phyloP scores from a whole-genome alignment of 1,284 basidiomycete species.

The Moesziomyces sp. region DNA sequence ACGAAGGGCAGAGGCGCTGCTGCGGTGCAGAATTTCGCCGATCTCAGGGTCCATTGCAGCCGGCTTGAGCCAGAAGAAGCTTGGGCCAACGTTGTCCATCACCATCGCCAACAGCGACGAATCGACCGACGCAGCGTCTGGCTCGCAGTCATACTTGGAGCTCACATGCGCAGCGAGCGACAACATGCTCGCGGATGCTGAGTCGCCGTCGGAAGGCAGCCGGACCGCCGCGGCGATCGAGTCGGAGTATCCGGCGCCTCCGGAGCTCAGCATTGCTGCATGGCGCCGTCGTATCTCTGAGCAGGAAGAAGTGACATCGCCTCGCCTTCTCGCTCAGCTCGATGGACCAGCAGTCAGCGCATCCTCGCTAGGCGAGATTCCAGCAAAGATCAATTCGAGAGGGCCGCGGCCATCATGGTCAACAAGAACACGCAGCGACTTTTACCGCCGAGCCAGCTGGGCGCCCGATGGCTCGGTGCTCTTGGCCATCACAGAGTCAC shows the following conservation, averaged over 20 bases:
- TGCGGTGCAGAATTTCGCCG: background rate
- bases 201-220: background rate
- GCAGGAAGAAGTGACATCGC: background rate
- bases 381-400: no score
- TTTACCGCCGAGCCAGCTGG: constrained; percentile 42
- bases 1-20: background rate
- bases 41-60: background rate
- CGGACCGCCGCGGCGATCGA: constrained; percentile 3
- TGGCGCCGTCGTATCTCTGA: constrained; percentile 6
- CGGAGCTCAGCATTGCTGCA: constrained; percentile 17
- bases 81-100: no score
- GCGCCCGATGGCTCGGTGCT: constrained; percentile 51
- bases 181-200: constrained; percentile 8
- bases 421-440: constrained; percentile 5
- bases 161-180: background rate
- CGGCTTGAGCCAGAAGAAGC: no score
- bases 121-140: background rate
- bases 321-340: constrained; percentile 3
- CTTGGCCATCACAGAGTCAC: constrained; percentile 47
- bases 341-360: background rate
- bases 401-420: background rate
- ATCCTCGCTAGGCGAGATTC: no score
- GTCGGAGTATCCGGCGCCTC: constrained; percentile 29
- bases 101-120: no score
- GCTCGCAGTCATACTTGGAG: background rate